These are phyloP conservation scores for Clavispora phyllophila DNA, from an alignment of 805 yeast species.

Conservation along the genomic window DNA sequence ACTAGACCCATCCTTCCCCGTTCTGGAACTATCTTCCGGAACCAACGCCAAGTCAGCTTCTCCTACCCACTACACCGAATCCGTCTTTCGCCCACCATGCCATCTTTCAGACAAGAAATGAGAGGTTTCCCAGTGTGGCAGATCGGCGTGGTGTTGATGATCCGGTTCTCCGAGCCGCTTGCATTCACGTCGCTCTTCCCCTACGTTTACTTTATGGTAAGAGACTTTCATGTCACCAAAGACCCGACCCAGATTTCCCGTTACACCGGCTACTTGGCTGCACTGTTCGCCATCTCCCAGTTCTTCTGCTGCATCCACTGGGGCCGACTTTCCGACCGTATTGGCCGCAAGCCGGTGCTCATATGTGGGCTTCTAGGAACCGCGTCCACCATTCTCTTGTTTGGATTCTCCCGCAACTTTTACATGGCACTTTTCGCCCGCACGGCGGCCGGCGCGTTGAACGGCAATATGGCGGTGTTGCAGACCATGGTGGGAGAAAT, in stretches of 20 bases:
- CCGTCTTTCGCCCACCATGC: no score
- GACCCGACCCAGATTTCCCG: constrained; percentile 15
- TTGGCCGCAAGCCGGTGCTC: constrained; percentile 27
- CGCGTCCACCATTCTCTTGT: constrained; percentile 19
- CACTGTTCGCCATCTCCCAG: constrained; percentile 17
- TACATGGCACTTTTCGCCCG: constrained; percentile 27
- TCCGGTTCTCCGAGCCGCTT: constrained; percentile 19
- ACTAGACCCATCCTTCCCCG: no score
- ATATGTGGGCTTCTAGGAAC: constrained; percentile 24
- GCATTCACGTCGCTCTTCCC: constrained; percentile 18
- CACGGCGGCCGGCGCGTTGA: constrained; percentile 23
- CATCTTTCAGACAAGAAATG: constrained; percentile 7
- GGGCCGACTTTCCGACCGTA: constrained; percentile 25
- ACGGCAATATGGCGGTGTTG: constrained; percentile 29
- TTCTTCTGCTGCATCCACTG: constrained; percentile 21
- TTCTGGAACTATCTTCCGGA: background rate
- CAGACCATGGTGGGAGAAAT: constrained; percentile 29
- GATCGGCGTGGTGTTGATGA: constrained; percentile 14
- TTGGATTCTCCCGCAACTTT: constrained; percentile 26
- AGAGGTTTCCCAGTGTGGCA: constrained; percentile 18
- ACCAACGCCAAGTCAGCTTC: no score
- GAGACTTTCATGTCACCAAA: constrained; percentile 15
- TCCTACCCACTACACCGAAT: no score
- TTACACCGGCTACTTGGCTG: constrained; percentile 16
- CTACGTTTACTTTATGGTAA: constrained; percentile 17